Evolutionary conservation across 129 eudicot species (phyloP).

Genomic region (Ambrosia trifida): DNA sequence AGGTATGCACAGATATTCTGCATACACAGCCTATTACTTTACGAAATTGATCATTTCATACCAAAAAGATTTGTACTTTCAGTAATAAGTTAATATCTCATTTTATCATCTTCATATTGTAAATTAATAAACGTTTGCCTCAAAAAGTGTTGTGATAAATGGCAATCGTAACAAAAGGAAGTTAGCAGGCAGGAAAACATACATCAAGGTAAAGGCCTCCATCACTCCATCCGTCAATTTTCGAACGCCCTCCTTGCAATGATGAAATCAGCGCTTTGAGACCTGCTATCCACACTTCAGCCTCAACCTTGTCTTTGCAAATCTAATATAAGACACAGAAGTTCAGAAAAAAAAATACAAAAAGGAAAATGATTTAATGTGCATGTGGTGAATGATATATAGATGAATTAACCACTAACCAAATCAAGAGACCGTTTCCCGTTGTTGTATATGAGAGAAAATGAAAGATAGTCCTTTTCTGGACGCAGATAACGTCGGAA

Average conservation of each 20-base stretch:
- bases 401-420: conserved; percentile 47
- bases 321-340: conserved; percentile 40
- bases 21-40: neutral
- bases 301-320: conserved; percentile 95
- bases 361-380: neutral
- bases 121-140: neutral
- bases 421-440: conserved; percentile 91
- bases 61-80: neutral
- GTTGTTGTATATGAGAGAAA: conserved; percentile 88
- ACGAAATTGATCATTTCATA: neutral
- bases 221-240: conserved; percentile 90
- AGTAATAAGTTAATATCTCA: neutral
- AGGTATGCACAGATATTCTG: neutral
- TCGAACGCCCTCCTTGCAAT: conserved; percentile 84
- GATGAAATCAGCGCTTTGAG: conserved; percentile 70
- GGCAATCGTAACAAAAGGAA: neutral
- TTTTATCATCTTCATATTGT: neutral
- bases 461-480: conserved; percentile 87
- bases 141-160: neutral
- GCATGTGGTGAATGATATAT: neutral
- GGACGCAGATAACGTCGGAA: conserved; percentile 74
- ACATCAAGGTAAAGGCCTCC: conserved; percentile 85
- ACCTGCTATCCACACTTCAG: conserved; percentile 95
- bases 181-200: conserved; percentile 24
- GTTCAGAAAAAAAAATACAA: neutral